phyloP scores from a whole-genome alignment of 495 filamentous ascomycete genomes.

The Sporormia fimetaria region DNA sequence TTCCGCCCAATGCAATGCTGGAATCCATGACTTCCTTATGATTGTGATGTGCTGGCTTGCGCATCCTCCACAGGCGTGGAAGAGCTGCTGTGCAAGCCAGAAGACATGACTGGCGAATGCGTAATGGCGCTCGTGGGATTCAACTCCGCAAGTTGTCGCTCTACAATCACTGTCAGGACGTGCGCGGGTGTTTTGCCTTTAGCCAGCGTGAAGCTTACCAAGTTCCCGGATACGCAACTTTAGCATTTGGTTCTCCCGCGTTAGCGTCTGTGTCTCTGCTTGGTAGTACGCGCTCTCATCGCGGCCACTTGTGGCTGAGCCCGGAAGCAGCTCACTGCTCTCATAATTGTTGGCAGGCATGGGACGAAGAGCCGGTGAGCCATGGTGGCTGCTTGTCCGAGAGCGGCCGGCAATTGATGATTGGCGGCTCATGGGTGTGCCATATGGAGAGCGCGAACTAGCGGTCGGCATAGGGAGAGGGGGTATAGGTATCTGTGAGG shows the following conservation, averaged over 20 bases:
- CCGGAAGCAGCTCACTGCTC: constrained; percentile 27
- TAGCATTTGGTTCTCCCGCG: constrained; percentile 89
- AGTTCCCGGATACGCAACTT: constrained; percentile 74
- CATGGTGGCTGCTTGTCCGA: constrained; percentile 29
- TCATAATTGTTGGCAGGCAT: constrained; percentile 25
- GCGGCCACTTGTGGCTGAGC: constrained; percentile 25
- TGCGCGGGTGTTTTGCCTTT: not conserved
- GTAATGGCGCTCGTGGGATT: constrained; percentile 17
- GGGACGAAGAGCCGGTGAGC: constrained; percentile 32
- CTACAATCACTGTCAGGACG: constrained; percentile 8
- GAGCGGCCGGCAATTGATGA: constrained; percentile 31
- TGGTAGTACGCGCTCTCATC: constrained; percentile 86
- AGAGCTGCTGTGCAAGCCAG: constrained; percentile 9
- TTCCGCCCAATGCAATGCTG: too few species aligned
- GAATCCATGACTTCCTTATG: too few species aligned
- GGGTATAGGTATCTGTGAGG: constrained; percentile 16
- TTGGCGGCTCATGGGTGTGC: constrained; percentile 43
- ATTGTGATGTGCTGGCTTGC: too few species aligned
- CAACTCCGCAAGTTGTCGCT: constrained; percentile 19
- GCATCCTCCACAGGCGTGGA: too few species aligned
- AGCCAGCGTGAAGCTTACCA: constrained; percentile 38
- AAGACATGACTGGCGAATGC: constrained; percentile 10
- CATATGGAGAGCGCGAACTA: constrained; percentile 44
- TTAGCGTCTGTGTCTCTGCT: constrained; percentile 77
- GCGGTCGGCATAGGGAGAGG: constrained; percentile 25